Base-by-base conservation (phyloP, 352 stramenopile species). In the Pythium phragmitis region DNA sequence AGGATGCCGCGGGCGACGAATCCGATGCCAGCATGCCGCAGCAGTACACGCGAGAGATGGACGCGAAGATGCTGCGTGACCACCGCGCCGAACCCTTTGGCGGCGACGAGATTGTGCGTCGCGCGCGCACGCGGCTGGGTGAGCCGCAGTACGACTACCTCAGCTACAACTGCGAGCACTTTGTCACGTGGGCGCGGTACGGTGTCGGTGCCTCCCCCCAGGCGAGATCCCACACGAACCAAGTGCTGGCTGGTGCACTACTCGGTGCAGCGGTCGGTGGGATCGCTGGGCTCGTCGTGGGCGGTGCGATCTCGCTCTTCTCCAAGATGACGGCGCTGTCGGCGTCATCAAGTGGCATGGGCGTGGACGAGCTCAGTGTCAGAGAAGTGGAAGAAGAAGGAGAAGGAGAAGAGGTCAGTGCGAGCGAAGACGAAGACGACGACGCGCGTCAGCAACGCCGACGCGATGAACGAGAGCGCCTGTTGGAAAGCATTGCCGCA, bases 111-210 rank as follows among this genome's bases (percentile, higher is more conserved):
- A 65, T 76, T 19, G 72, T 87, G 60, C 62, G 59, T 2, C 78
- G 82, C 30, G 82, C 82, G 30, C 72, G 74, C 52, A 68, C 70
- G 39, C 68, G 76, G 11, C 73, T 91, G 12, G 78, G 80, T 43
- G 79, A 87, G 64, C 66, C 60, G 28, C 66, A 74, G 30, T 91
- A 91, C 68, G 73, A 77, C 53, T 83, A 50, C 21, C 36, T 91
- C 39, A 60, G 28, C 6, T 72, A 84, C 72, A 91, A 91, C 57
- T 91, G 82, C 73, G 82, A 91, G 57, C 82, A 91, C 63, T 91
- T 91, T 69, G 82, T 89, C 45, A 89, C 82, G 48, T 91, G 78
- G 82, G 82, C 78, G 13, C 70, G 80, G 37, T 89, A 91, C 58
- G 78, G 78, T 17, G 60, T 76, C 12, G 73, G 75, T 3, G 69